Base-by-base conservation (phyloP, 2,329 filamentous ascomycete species). In the Aspergillus alliaceus region DNA sequence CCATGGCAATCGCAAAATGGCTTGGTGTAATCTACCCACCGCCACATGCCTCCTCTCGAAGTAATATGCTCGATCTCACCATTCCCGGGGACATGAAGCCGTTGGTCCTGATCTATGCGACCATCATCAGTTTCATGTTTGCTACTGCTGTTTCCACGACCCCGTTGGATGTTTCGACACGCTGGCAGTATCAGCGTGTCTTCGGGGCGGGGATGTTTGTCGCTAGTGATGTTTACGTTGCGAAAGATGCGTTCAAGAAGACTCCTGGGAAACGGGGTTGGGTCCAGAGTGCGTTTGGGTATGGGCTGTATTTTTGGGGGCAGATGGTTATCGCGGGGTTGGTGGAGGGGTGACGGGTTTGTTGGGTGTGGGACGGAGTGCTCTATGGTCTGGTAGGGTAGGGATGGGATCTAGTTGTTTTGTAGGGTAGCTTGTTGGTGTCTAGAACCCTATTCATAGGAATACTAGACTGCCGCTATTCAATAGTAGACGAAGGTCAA, bases 171-270 rank as follows among this genome's bases (percentile, higher is more conserved):
- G 32, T 47, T 7, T 18, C 29, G 20, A 52, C 56, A 15, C 12
- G 22, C 15, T 57, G 56, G 59, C 58, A 47, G 49, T 59, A 60
- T 18, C 69, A 69, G 58, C 61, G 66, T 15, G 42, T 60, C 31
- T 34, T 71, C 12, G 69, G 69, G 4, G 68, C 68, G 4, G 63
- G 39, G 7, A 70, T 71, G 69, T 71, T 71, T 58, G 68, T 71
- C 9, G 53, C 66, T 12, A 70, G 67, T 50, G 68, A 71, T 51
- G 46, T 71, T 27, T 71, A 71, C 48, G 69, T 71, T 29, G 69
- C 69, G 4, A 68, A 64, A 51, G 67, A 69, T 59, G 65, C 67
- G 8, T 71, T 71, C 51, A 63, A 63, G n/a, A 62, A 34, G 44
- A 22, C 46, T 18, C n/a, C 40, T 53, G 24, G 42, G 48, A 22